Conservation (phyloP, 108 stramenopile species). For the Chaetoceros tenuissimus region DNA sequence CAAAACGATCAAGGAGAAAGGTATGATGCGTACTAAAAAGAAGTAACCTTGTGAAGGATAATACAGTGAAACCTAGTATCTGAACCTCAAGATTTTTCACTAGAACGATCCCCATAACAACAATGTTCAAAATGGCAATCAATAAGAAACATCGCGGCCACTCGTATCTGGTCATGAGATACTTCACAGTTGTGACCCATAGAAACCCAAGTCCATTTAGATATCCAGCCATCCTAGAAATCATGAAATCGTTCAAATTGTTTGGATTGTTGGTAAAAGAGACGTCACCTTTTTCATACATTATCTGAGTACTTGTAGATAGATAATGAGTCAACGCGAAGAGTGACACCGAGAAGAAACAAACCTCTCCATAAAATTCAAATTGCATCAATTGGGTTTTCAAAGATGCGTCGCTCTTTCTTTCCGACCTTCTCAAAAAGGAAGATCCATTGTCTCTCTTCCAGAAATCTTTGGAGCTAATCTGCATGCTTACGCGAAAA, state of each 20-base stretch:
- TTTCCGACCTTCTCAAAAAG: neutral
- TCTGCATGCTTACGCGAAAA: neutral
- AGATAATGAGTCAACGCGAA: conserved; percentile 9
- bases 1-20: conserved; percentile 7
- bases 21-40: conserved; percentile 13
- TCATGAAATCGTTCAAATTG: conserved; percentile 7
- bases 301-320: conserved; percentile 6
- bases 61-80: neutral
- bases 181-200: conserved; percentile 8
- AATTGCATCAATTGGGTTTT: neutral
- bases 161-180: neutral
- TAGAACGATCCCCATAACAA: conserved; percentile 5
- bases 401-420: no score
- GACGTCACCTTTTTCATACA: conserved; percentile 13
- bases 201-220: conserved; percentile 8
- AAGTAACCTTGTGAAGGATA: conserved; percentile 1
- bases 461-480: neutral
- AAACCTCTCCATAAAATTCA: conserved; percentile 6
- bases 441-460: neutral
- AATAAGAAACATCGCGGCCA: conserved; percentile 2
- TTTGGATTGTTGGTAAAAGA: conserved; percentile 8
- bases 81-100: conserved; percentile 7
- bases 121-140: neutral
- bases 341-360: conserved; percentile 3
- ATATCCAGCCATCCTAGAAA: conserved; percentile 6